Evolutionary conservation across 2,329 filamentous ascomycete genomes (phyloP), one percentile per base, ranked within the genome.

Genomic region (Exophiala sp.): DNA sequence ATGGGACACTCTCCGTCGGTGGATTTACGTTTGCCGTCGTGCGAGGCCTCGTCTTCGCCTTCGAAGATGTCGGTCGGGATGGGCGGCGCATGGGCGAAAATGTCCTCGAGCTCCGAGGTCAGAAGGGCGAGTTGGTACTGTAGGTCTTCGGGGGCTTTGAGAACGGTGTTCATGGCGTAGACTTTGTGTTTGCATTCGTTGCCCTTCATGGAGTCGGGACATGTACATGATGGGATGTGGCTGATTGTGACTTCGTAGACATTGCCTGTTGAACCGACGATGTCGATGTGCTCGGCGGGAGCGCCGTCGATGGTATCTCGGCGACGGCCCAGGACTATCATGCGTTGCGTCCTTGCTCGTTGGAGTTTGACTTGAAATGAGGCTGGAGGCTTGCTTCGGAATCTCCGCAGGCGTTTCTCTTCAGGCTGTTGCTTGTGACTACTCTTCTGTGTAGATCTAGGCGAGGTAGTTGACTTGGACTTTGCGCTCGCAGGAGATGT

Each of bases 1-100:
- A 86, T 81, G 0, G 82, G 80, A 62, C 83, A 86, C 56, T 85
- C 81, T 18, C 81, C 83, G 47, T 84, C 79, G 33, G 84, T 67
- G 1, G 79, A 71, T 62, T 84, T 85, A 53, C 81, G 78, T 7
- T 54, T 61, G 21, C 54, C 51, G 14, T 78, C 51, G 14, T 78
- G 78, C 14, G 77, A 75, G 5, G 73, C 68, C 12, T 55, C 49
- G 5, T 58, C 43, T 9, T 44, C 42, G 8, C 72, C 68, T 29
- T 67, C 59, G 36, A 63, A 62, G 8, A 68, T 64, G 18, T 73
- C 71, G 16, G 73, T 68, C 3, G 75, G 75, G 2, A 77, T 76
- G 2, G 77, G 68, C 0, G 81, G 76, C 1, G 82, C 79, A 12
- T 72, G 71, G 21, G 72, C 67, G 61, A 84, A 79, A 33, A 86